These are phyloP conservation scores for Fusarium sp. DNA, from an alignment of 2,329 filamentous ascomycete genomes.

Conservation along the genomic window DNA sequence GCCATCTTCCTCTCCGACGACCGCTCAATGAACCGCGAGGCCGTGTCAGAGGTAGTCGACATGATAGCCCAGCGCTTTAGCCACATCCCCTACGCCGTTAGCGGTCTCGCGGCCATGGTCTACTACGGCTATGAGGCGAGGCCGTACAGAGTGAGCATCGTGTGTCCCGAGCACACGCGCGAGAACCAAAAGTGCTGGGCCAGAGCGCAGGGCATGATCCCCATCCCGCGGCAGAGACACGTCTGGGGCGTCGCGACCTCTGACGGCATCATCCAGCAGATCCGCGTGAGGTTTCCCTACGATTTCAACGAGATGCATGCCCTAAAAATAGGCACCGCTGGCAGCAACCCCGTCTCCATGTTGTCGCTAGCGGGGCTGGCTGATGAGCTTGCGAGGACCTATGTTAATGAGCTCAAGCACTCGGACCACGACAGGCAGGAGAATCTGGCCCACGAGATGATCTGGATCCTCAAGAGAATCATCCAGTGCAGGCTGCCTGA, in stretches of 20 bases:
- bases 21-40: conserved; percentile 41
- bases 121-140: conserved; percentile 52
- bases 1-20: conserved; percentile 17
- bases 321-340: conserved; percentile 25
- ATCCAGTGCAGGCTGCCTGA: conserved; percentile 24
- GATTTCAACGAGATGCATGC: conserved; percentile 45
- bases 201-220: conserved; percentile 45
- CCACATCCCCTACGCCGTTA: conserved; percentile 58
- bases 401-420: conserved; percentile 40
- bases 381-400: conserved; percentile 48
- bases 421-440: conserved; percentile 20
- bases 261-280: conserved; percentile 43
- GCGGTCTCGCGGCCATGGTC: conserved; percentile 55
- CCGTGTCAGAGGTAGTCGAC: conserved; percentile 51
- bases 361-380: conserved; percentile 49
- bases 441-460: conserved; percentile 44
- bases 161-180: conserved; percentile 50
- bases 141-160: conserved; percentile 50
- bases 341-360: conserved; percentile 35
- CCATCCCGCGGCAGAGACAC: conserved; percentile 29
- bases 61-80: conserved; percentile 51
- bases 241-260: conserved; percentile 50
- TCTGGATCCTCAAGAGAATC: conserved; percentile 50
- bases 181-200: conserved; percentile 55
- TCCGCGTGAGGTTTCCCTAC: conserved; percentile 51